Conservation (phyloP, 257 asterid species). For the Salvia splendens region DNA sequence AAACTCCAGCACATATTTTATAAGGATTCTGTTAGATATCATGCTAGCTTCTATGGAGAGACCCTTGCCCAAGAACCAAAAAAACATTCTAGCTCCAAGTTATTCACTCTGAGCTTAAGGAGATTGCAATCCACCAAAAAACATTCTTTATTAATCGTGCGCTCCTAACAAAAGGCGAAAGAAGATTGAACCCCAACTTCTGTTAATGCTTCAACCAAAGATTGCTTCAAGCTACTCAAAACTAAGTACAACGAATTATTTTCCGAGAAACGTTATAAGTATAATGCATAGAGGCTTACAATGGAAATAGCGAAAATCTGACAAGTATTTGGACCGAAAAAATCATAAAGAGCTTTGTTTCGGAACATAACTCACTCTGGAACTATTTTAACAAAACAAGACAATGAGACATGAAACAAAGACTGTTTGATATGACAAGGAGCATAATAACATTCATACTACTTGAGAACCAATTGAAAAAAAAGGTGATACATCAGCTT, state of each 20-base stretch:
- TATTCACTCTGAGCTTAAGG: conserved; percentile 3
- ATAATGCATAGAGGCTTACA: neutral
- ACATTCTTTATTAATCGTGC: neutral
- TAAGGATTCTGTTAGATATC: too few relatives aligned
- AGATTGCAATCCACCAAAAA: conserved; percentile 1
- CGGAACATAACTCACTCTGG: neutral
- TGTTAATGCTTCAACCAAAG: neutral
- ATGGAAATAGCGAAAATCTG: neutral
- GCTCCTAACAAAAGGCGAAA: neutral
- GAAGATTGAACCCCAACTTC: neutral
- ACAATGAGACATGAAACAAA: conserved; percentile 9
- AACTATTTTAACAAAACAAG: neutral
- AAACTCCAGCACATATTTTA: conserved; percentile 5
- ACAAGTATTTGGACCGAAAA: neutral
- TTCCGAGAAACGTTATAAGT: neutral
- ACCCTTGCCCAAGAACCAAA: neutral
- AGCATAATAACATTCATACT: conserved; percentile 7
- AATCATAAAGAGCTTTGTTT: neutral
- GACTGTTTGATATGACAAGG: conserved; percentile 8
- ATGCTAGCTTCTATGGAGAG: neutral
- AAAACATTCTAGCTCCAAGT: conserved; percentile 10
- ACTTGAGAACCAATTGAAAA: neutral
- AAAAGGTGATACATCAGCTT: neutral
- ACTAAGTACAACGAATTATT: neutral
- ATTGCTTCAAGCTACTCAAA: neutral